phyloP scores from a whole-genome alignment of 352 stramenopile species.

The Phytophthora aleatoria region DNA sequence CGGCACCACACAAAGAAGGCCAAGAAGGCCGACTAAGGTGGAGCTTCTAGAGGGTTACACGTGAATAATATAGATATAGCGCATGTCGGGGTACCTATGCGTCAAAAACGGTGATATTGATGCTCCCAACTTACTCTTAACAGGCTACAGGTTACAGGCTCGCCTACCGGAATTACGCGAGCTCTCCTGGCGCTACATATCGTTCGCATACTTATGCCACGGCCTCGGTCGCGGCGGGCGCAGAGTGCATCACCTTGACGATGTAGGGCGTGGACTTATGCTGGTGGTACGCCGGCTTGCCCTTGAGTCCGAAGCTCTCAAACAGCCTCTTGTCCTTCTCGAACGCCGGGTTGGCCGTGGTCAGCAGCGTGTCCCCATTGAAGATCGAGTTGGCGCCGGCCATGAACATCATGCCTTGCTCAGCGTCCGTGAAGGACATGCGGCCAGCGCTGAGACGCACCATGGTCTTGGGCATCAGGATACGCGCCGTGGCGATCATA shows the following conservation, averaged over 20 bases:
- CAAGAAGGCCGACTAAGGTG: conserved; percentile 28
- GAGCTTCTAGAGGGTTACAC: background rate
- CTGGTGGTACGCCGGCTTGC: conserved; percentile 95
- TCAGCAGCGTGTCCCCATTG: conserved; percentile 97
- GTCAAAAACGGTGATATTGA: conserved; percentile 35
- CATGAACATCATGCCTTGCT: conserved; percentile 98
- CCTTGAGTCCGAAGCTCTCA: conserved; percentile 93
- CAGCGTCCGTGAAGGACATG: conserved; percentile 95
- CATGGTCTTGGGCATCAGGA: conserved; percentile 98
- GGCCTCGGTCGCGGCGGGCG: conserved; percentile 36
- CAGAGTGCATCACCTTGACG: conserved; percentile 81
- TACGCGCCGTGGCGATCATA: conserved; percentile 97
- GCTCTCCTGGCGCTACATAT: conserved; percentile 20
- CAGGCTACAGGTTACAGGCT: conserved; percentile 36
- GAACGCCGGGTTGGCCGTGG: conserved; percentile 96
- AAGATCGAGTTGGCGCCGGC: conserved; percentile 99
- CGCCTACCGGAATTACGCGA: conserved; percentile 2
- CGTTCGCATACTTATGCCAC: conserved; percentile 35
- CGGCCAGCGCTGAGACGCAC: conserved; percentile 96
- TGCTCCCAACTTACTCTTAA: conserved; percentile 34
- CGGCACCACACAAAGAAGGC: conserved; percentile 34
- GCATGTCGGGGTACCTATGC: background rate
- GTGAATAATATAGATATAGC: conserved; percentile 37
- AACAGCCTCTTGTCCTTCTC: conserved; percentile 96
- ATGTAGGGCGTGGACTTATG: conserved; percentile 85